Conservation (phyloP, 2,329 filamentous ascomycete species). For the Verticillium longisporum region DNA sequence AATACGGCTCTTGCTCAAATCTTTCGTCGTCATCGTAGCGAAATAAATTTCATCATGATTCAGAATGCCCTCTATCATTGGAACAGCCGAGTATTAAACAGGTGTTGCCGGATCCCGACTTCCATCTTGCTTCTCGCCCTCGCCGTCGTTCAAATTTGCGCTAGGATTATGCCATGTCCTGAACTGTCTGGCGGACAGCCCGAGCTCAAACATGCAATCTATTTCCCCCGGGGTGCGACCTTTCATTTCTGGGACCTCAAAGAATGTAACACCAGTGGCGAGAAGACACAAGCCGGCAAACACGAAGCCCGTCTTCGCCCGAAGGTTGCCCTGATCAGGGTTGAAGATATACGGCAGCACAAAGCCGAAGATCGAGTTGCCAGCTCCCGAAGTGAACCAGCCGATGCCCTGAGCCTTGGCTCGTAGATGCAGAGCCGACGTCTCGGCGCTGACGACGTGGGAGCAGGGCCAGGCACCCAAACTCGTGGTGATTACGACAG, state of each 20-base stretch:
- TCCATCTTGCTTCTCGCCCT: not conserved
- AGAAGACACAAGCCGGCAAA: conserved; percentile 28
- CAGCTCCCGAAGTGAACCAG: conserved; percentile 31
- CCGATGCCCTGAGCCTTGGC: conserved; percentile 35
- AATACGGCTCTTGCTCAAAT: too few relatives aligned
- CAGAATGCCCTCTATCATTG: too few relatives aligned
- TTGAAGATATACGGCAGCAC: conserved; percentile 45
- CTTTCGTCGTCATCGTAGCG: too few relatives aligned
- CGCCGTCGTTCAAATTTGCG: not conserved
- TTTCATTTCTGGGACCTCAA: conserved; percentile 46
- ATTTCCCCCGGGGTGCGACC: conserved; percentile 39
- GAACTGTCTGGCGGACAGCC: conserved; percentile 20
- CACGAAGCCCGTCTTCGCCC: conserved; percentile 33
- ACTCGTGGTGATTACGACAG: conserved; percentile 33
- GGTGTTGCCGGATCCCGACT: not conserved
- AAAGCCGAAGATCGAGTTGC: conserved; percentile 34
- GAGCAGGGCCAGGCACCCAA: conserved; percentile 35
- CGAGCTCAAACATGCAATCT: conserved; percentile 29
- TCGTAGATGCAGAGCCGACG: conserved; percentile 34
- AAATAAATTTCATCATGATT: too few relatives aligned
- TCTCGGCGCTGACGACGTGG: conserved; percentile 33
- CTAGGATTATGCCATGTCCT: conserved; percentile 7
- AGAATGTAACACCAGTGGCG: conserved; percentile 30
- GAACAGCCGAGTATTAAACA: not conserved
- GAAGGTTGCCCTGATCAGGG: conserved; percentile 25